Evolutionary conservation across 1,284 basidiomycete genomes (phyloP).

Genomic region (Ustilago crameri): DNA sequence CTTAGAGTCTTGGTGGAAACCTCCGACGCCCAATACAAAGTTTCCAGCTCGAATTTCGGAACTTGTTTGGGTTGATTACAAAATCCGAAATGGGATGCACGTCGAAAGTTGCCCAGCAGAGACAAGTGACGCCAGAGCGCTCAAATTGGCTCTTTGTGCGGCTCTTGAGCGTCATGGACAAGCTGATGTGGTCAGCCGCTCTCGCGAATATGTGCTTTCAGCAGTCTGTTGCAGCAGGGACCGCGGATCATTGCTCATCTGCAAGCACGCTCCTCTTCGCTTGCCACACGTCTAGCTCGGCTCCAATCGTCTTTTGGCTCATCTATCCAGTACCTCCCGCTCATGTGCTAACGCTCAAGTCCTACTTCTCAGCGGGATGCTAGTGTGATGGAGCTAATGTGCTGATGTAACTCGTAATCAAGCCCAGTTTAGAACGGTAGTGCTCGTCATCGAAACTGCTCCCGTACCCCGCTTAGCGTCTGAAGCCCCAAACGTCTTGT

Average conservation of each 20-base stretch:
- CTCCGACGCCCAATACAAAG: no score
- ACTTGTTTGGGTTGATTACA: neutral
- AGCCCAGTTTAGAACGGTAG: neutral
- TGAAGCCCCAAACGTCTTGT: neutral
- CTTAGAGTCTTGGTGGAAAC: no score
- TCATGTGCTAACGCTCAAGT: no score
- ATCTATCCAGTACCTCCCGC: no score
- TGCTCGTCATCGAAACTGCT: no score
- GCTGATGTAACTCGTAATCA: slow-evolving; percentile 1
- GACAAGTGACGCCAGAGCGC: neutral
- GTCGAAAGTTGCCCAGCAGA: neutral
- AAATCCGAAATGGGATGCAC: neutral
- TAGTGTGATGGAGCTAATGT: no score
- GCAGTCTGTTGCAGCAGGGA: neutral
- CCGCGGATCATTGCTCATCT: neutral
- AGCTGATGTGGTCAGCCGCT: no score
- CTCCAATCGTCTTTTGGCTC: neutral
- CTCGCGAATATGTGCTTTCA: no score
- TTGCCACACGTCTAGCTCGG: neutral
- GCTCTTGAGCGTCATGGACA: neutral
- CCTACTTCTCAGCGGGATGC: no score
- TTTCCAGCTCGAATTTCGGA: no score
- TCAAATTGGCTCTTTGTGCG: neutral
- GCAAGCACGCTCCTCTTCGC: slow-evolving; percentile 2
- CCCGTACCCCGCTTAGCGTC: neutral